A percentile compares a stretch with the other conserved stretches of the same genome.
Conservation (phyloP, 768 basidiomycete genomes). For the Hortiboletus flavorubellus region DNA sequence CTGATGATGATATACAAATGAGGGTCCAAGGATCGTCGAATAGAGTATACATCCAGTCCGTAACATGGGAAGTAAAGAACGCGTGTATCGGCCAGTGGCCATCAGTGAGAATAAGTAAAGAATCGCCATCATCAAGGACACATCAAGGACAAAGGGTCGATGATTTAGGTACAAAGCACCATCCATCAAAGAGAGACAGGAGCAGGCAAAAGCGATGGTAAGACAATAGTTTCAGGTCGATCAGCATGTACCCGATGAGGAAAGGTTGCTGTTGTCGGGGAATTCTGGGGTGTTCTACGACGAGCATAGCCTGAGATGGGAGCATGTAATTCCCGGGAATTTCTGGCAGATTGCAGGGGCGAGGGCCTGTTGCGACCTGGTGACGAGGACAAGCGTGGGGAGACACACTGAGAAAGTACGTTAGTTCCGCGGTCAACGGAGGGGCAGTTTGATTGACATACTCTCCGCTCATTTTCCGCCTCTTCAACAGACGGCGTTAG, state of each 20-base stretch:
- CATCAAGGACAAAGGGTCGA: neutral
- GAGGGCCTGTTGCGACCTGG: slow-evolving; percentile 43
- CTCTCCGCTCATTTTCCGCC: slow-evolving; percentile 24
- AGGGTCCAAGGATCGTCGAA: slow-evolving; percentile 22
- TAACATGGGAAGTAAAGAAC: slow-evolving; percentile 15
- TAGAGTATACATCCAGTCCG: slow-evolving; percentile 22
- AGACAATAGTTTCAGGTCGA: slow-evolving; percentile 31
- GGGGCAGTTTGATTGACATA: slow-evolving; percentile 33
- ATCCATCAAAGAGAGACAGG: slow-evolving; percentile 21
- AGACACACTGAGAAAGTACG: slow-evolving; percentile 24
- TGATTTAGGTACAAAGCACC: neutral
- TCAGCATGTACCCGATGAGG: slow-evolving; percentile 34
- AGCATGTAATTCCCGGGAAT: slow-evolving; percentile 53
- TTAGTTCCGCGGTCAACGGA: slow-evolving; percentile 33
- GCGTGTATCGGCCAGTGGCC: neutral
- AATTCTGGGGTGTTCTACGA: slow-evolving; percentile 71
- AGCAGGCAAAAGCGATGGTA: slow-evolving; percentile 59
- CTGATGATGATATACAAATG: slow-evolving; percentile 31
- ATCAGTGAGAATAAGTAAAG: neutral
- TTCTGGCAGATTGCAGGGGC: slow-evolving; percentile 45
- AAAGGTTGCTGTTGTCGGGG: slow-evolving; percentile 67
- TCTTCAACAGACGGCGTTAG: slow-evolving; percentile 21
- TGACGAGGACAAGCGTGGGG: slow-evolving; percentile 40
- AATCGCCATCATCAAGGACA: neutral
- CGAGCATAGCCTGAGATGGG: slow-evolving; percentile 81